A percentile compares a stretch with the other conserved stretches of the same genome.
These are phyloP conservation scores for Sparassis latifolia DNA, from an alignment of 1,284 basidiomycete genomes.

Conservation along the genomic window DNA sequence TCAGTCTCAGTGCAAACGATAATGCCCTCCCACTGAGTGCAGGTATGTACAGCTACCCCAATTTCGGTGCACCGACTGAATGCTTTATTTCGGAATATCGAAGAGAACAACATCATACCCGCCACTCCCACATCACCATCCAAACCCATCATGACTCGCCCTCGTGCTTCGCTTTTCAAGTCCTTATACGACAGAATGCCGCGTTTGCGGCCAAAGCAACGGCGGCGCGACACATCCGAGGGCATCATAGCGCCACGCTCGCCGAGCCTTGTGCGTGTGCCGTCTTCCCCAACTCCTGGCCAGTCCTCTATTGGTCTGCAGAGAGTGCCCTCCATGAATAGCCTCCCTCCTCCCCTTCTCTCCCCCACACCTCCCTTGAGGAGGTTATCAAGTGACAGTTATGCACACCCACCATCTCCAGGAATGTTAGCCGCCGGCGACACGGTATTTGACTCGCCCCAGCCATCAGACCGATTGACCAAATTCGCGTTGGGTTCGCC, in stretches of 20 bases:
- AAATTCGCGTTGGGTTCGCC: constrained; percentile 16
- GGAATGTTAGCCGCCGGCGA: not conserved
- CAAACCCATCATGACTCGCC: constrained; percentile 6
- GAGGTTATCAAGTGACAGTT: constrained; percentile 16
- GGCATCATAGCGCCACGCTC: constrained; percentile 29
- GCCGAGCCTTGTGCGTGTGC: constrained; percentile 8
- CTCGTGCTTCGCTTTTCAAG: constrained; percentile 28
- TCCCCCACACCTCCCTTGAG: constrained; percentile 11
- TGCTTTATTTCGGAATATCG: not conserved
- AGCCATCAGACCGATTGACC: constrained; percentile 3
- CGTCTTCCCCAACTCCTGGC: constrained; percentile 14
- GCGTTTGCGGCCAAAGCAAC: constrained; percentile 19
- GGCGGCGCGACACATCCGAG: constrained; percentile 23
- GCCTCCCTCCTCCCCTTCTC: constrained; percentile 17
- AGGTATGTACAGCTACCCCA: constrained; percentile 13
- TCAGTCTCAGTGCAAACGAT: constrained; percentile 92
- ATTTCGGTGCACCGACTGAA: not conserved
- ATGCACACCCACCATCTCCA: constrained; percentile 5
- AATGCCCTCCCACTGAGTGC: constrained; percentile 72
- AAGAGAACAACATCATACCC: constrained; percentile 13
- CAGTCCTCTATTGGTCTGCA: constrained; percentile 9
- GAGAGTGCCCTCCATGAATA: constrained; percentile 18
- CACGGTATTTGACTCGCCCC: not conserved
- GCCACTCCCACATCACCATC: constrained; percentile 16
- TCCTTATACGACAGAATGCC: constrained; percentile 25